A percentile compares a stretch with the other conserved stretches of the same genome.
Conservation (phyloP, 2,329 filamentous ascomycete species). For the Trichoderma sp. region DNA sequence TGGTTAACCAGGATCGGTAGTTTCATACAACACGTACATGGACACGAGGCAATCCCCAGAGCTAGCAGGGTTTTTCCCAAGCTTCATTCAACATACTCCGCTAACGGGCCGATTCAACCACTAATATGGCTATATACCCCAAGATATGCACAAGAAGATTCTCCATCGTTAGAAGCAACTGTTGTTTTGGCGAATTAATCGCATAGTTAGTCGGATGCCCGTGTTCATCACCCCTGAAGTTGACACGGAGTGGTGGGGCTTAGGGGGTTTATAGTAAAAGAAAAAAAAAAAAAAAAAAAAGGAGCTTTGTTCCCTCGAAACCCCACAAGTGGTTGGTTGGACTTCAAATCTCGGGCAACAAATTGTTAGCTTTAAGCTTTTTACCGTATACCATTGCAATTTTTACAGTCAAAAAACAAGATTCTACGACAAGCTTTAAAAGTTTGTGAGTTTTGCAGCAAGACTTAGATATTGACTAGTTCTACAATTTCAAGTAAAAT, state of each 20-base stretch:
- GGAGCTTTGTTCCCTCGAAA: background rate
- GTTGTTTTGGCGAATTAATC: background rate
- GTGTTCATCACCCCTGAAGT: background rate
- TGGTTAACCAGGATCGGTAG: background rate
- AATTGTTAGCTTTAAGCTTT: no score
- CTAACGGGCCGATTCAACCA: background rate
- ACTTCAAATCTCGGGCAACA: no score
- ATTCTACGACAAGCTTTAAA: no score
- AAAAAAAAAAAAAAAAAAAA: no score
- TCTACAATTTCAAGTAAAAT: background rate
- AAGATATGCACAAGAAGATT: background rate
- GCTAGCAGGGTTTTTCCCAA: constrained; percentile 2
- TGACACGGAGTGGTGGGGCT: background rate
- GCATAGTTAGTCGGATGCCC: background rate
- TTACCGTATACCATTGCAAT: no score
- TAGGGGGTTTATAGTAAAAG: no score
- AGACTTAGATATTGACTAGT: background rate
- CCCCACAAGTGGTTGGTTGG: background rate
- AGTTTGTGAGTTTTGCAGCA: no score
- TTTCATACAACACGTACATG: background rate
- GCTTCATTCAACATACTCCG: background rate
- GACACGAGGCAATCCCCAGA: background rate
- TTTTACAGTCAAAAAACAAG: no score
- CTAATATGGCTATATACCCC: background rate
- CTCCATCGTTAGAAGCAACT: background rate